Conservation (phyloP, 495 filamentous ascomycete species). For the Aspergillus sclerotiicarbonarius region DNA sequence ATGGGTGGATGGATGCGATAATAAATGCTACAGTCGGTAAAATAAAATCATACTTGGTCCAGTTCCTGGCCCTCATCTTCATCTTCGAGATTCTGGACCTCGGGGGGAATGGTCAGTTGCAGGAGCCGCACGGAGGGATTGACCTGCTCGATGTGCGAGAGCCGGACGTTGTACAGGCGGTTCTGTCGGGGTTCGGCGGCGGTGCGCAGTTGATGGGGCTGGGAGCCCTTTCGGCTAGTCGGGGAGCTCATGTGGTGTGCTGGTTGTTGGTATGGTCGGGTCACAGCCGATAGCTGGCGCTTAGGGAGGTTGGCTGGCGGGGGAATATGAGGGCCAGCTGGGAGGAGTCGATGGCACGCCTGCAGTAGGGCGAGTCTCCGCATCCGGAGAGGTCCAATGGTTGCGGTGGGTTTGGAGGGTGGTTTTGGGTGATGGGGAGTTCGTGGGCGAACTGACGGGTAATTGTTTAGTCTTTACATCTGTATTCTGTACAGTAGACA, state of each 20-base stretch:
- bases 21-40: background rate
- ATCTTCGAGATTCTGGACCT: conserved; percentile 19
- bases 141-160: conserved; percentile 47
- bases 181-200: conserved; percentile 67
- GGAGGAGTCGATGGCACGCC: too few relatives aligned
- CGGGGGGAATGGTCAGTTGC: conserved; percentile 36
- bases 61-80: conserved; percentile 12
- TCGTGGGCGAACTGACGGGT: too few relatives aligned
- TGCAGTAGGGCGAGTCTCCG: too few relatives aligned
- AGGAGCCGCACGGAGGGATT: conserved; percentile 51
- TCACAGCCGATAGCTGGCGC: background rate
- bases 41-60: conserved; percentile 17
- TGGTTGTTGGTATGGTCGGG: background rate
- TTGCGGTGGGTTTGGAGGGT: too few relatives aligned
- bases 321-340: background rate
- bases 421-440: too few relatives aligned
- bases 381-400: too few relatives aligned
- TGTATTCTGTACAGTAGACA: too few relatives aligned
- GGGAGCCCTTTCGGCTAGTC: conserved; percentile 31
- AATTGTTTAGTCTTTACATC: too few relatives aligned
- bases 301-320: background rate
- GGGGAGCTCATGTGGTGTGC: conserved; percentile 30
- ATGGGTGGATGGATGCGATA: background rate
- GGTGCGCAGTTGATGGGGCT: conserved; percentile 64
- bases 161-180: conserved; percentile 46